Evolutionary conservation across 495 filamentous ascomycete species (phyloP), one percentile per base, ranked within the genome.

Genomic region (Xylaria sp.): DNA sequence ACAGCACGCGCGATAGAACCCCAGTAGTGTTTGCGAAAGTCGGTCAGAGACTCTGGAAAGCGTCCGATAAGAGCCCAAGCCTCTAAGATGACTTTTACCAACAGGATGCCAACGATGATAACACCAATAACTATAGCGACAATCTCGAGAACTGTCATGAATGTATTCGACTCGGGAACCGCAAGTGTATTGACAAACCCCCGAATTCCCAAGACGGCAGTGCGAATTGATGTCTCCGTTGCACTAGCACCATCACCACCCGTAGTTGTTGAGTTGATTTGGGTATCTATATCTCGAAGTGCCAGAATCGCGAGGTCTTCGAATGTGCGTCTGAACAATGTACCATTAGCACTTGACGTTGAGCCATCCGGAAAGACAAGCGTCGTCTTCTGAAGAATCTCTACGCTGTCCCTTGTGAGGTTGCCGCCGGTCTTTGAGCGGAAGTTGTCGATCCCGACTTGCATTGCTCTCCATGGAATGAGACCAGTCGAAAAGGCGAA

Each of bases 11-110:
- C 92, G 77, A 99, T 88, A 12, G 94, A 85, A 68, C 92, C 92
- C 96, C 96, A 98, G 81, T 99, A 99, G 73, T 95, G 92, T 79
- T 97, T 95, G 65, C 96, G 92, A 88, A 98, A 98, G 33, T 90
- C 88, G 37, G 89, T 84, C 31, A 98, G 87, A 62, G 88, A 86
- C 76, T 95, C 88, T 3, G 96, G 96, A 76, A 98, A 97, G 55
- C 84, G 91, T 70, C 90, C 95, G 76, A 94, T 97, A 17, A 98
- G 83, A 11, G 94, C 92, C 96, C 96, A 99, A 26, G 89, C 80
- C 81, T 99, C 96, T 29, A 99, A 87, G 44, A 97, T 91, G 55
- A 98, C 90, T 81, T 99, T 99, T 76, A 98, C 85, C 3, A 98
- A 83, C 40, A 99, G 84, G 65, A 99, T 95, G 48, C 91, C 90